Conservation (phyloP, 148 eudicot species). For the Rhododendron ferrugineum region DNA sequence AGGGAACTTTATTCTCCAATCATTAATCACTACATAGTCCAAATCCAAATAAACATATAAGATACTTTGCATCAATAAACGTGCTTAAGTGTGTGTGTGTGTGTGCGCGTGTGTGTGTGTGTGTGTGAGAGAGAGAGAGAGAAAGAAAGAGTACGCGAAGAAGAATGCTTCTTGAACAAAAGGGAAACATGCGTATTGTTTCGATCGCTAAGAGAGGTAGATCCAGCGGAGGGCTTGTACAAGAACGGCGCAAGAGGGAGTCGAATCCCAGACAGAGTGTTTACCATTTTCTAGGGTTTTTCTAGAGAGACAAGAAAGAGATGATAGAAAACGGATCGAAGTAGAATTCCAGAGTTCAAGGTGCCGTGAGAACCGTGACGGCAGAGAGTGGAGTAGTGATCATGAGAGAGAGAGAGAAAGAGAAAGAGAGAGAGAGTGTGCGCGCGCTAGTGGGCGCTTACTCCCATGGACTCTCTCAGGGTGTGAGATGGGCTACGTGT, state of each 20-base stretch:
- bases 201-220: conserved; percentile 31
- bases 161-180: conserved; percentile 23
- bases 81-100: not conserved
- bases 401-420: not conserved
- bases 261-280: conserved; percentile 63
- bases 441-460: not conserved
- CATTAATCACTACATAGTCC: not conserved
- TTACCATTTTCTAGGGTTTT: conserved; percentile 40
- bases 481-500: conserved; percentile 13
- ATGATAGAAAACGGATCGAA: not conserved
- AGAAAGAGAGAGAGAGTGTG: not conserved
- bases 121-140: conserved; percentile 7
- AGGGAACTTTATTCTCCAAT: not conserved
- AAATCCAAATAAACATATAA: not conserved
- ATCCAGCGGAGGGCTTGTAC: conserved; percentile 24
- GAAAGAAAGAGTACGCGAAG: conserved; percentile 26
- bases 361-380: conserved; percentile 28
- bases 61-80: not conserved
- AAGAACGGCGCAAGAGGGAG: conserved; percentile 40
- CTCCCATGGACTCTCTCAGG: not conserved
- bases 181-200: conserved; percentile 26
- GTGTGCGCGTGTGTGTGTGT: not conserved
- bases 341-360: conserved; percentile 16
- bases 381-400: not conserved
- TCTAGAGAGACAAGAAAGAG: not conserved